A percentile compares a stretch with the other conserved stretches of the same genome.
Evolutionary conservation across 2,329 filamentous ascomycete species (phyloP).

Genomic region (Cladophialophora exuberans): DNA sequence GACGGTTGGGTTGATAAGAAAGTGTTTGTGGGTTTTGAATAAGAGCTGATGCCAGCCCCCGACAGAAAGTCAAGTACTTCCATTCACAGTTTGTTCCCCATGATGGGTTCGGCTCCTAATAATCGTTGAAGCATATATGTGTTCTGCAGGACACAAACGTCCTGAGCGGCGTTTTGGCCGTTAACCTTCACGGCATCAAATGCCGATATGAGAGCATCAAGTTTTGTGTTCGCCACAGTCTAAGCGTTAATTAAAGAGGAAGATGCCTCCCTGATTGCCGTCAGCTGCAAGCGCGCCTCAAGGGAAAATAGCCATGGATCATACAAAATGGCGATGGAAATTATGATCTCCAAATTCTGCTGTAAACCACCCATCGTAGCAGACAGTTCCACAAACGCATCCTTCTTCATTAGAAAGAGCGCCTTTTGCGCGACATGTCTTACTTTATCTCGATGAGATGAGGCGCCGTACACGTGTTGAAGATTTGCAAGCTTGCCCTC

Average conservation of each 20-base stretch:
- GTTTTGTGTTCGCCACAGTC: neutral
- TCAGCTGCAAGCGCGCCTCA: neutral
- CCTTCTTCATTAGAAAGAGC: conserved; percentile 10
- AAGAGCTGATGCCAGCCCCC: too few species aligned
- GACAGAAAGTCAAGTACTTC: too few species aligned
- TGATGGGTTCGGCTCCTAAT: too few species aligned
- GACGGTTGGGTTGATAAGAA: too few species aligned
- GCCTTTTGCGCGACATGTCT: neutral
- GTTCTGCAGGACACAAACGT: too few species aligned
- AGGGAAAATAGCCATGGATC: neutral
- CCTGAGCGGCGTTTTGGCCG: neutral
- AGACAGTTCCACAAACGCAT: neutral
- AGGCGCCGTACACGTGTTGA: conserved; percentile 2
- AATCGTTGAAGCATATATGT: too few species aligned
- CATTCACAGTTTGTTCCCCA: too few species aligned
- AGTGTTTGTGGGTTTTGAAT: too few species aligned
- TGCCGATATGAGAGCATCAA: conserved; percentile 1
- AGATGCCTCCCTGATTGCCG: neutral
- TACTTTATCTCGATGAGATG: conserved; percentile 1
- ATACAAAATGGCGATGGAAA: conserved; percentile 5
- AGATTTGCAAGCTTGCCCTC: neutral
- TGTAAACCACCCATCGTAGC: conserved; percentile 2
- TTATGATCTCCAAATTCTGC: conserved; percentile 8
- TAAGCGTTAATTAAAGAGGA: neutral
- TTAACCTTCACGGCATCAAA: neutral